Percentiles rank a stretch among this genome's conserved stretches.
phyloP scores from a whole-genome alignment of 257 asterid species.

The Paulownia fortunei region DNA sequence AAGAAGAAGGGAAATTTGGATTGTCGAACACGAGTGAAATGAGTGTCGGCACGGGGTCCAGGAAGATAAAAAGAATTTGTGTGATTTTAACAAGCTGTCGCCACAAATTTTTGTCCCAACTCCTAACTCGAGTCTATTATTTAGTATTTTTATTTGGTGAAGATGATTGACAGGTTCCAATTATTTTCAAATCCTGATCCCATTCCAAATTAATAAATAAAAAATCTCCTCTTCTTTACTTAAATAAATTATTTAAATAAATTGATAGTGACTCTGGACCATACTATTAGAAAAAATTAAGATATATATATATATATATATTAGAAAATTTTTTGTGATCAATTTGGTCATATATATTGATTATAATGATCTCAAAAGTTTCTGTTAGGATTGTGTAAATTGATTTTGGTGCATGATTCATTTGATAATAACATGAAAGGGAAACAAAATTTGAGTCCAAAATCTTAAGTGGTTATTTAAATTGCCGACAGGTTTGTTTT shows the following conservation, averaged over 20 bases:
- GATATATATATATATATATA: neutral
- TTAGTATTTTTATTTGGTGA: neutral
- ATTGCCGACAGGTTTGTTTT: too few relatives aligned
- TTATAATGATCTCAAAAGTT: too few relatives aligned
- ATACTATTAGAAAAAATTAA: neutral
- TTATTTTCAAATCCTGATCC: neutral
- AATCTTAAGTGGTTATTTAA: too few relatives aligned
- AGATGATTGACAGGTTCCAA: conserved; percentile 19
- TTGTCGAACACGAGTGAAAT: neutral
- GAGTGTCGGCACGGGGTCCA: conserved; percentile 29
- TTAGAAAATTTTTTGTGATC: too few relatives aligned
- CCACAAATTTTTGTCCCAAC: conserved; percentile 24
- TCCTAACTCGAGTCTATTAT: neutral
- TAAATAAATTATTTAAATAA: neutral
- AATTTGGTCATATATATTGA: too few relatives aligned
- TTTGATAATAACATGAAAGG: too few relatives aligned
- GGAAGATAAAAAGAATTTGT: neutral
- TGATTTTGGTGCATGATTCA: too few relatives aligned
- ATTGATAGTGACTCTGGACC: neutral
- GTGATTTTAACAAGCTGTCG: conserved; percentile 21
- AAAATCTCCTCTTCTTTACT: neutral
- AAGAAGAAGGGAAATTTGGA: too few relatives aligned
- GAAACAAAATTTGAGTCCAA: too few relatives aligned
- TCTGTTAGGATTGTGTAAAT: too few relatives aligned
- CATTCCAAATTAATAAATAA: neutral